Evolutionary conservation across 2,329 filamentous ascomycete species (phyloP).

Genomic region (Beauveria scarabaeidicola): DNA sequence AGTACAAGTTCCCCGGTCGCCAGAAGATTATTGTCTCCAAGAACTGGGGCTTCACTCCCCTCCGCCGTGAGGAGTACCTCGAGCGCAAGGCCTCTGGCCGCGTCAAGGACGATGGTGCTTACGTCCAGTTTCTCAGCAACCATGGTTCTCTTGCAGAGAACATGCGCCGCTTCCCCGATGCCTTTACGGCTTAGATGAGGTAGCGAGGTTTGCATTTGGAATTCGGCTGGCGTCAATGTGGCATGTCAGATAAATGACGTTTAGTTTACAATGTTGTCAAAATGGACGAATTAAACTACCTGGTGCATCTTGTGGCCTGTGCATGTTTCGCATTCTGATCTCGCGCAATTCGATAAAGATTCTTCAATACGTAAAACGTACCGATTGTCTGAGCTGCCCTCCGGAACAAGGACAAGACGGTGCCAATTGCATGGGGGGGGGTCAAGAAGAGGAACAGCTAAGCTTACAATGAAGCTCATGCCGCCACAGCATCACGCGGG

Average conservation of each 20-base stretch:
- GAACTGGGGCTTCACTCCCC: conserved; percentile 99
- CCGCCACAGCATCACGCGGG: too few species aligned
- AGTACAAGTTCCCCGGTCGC: conserved; percentile 99
- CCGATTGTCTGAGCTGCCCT: too few species aligned
- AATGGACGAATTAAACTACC: conserved; percentile 25
- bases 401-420: too few species aligned
- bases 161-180: conserved; percentile 90
- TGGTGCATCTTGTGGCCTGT: neutral
- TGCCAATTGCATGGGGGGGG: too few species aligned
- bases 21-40: conserved; percentile 99
- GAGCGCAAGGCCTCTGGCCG: conserved; percentile 87
- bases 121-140: conserved; percentile 98
- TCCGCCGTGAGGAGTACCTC: conserved; percentile 95
- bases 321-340: neutral
- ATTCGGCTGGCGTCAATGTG: conserved; percentile 37
- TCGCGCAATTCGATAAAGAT: neutral
- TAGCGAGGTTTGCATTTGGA: conserved; percentile 30
- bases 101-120: conserved; percentile 96
- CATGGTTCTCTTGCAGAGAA: conserved; percentile 79
- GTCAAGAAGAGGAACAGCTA: neutral
- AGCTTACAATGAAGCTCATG: too few species aligned
- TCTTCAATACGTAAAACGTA: neutral
- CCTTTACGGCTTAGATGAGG: conserved; percentile 57
- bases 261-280: conserved; percentile 23
- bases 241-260: conserved; percentile 32